These are phyloP conservation scores for Scedosporium dehoogii DNA, from an alignment of 2,329 filamentous ascomycete genomes.

Conservation along the genomic window DNA sequence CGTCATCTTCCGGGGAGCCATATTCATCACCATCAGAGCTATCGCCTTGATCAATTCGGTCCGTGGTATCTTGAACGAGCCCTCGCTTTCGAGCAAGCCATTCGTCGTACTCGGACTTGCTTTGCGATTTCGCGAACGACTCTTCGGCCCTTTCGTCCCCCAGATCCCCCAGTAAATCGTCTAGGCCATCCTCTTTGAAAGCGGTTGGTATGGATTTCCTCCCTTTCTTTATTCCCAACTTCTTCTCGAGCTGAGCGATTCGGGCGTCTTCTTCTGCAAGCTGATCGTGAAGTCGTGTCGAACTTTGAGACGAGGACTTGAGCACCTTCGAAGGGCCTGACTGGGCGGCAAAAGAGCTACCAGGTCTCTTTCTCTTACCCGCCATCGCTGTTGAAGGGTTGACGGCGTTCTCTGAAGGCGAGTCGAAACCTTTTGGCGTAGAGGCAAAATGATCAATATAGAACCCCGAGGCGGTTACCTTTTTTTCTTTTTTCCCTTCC, in stretches of 20 bases:
- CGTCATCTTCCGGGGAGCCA: too few species aligned
- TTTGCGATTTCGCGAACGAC: conserved; percentile 48
- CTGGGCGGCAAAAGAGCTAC: not conserved
- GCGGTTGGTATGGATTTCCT: conserved; percentile 64
- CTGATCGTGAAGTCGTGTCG: conserved; percentile 41
- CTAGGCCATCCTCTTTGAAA: conserved; percentile 75
- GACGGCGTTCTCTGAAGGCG: conserved; percentile 36
- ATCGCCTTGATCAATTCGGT: conserved; percentile 14
- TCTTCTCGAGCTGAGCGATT: conserved; percentile 79
- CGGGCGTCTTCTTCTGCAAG: conserved; percentile 77
- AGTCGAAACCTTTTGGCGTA: too few species aligned
- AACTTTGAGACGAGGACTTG: not conserved
- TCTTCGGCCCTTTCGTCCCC: conserved; percentile 40
- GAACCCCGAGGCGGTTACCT: too few species aligned
- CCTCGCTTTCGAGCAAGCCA: conserved; percentile 36
- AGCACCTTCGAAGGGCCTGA: not conserved
- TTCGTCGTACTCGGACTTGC: conserved; percentile 45
- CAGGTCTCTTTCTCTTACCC: not conserved
- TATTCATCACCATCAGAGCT: conserved; percentile 7
- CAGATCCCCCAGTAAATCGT: conserved; percentile 63
- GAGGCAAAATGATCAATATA: too few species aligned
- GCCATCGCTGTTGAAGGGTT: conserved; percentile 43
- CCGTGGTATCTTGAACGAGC: not conserved
- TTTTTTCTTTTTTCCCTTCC: not conserved
- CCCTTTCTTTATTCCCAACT: conserved; percentile 67